Evolutionary conservation across 208 protist genomes (phyloP).

Genomic region (Trypanosoma mega): DNA sequence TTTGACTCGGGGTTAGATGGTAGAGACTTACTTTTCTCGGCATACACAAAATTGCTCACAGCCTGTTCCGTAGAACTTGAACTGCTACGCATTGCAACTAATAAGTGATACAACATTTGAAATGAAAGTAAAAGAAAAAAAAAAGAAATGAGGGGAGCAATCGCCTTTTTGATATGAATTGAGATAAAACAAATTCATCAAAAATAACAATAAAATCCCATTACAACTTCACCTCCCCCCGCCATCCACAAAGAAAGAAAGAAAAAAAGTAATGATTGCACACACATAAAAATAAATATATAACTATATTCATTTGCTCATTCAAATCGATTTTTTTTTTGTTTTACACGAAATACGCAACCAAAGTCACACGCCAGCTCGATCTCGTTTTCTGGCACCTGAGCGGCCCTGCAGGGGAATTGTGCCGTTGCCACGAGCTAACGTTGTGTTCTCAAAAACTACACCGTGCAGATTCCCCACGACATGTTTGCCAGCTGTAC

Average conservation of each 20-base stretch:
- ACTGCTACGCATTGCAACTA: too few relatives aligned
- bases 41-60: too few relatives aligned
- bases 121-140: constrained; percentile 9
- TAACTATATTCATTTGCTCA: not conserved
- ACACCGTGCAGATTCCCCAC: constrained; percentile 75
- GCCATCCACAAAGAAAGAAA: constrained; percentile 4
- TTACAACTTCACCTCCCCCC: too few relatives aligned
- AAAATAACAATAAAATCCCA: too few relatives aligned
- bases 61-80: too few relatives aligned
- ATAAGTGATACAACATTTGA: not conserved
- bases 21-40: too few relatives aligned
- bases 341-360: not conserved
- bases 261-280: constrained; percentile 1
- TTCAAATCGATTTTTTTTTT: too few relatives aligned
- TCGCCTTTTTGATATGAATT: too few relatives aligned
- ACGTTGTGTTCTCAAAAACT: constrained; percentile 28
- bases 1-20: too few relatives aligned
- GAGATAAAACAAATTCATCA: too few relatives aligned
- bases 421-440: constrained; percentile 3
- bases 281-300: not conserved
- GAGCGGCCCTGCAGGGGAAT: not conserved
- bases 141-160: not conserved
- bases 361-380: not conserved
- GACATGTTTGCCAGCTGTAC: constrained; percentile 63
- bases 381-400: not conserved